These are phyloP conservation scores for Hymenoscyphus salicellus DNA, from an alignment of 2,329 filamentous ascomycete genomes.

Conservation along the genomic window DNA sequence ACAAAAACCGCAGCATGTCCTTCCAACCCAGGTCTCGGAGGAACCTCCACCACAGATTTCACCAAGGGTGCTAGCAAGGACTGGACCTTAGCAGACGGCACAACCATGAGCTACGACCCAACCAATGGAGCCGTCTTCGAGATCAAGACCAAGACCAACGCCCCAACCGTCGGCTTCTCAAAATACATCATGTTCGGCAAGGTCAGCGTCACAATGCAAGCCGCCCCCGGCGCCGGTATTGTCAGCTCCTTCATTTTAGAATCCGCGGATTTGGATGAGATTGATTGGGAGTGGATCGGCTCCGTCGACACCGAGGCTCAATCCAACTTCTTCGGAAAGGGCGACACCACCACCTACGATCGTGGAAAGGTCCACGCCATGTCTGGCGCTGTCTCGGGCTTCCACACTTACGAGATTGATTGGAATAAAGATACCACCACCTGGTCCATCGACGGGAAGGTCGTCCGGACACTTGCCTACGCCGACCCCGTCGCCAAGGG, in stretches of 20 bases:
- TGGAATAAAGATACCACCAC: conserved; percentile 59
- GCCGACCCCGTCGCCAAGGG: conserved; percentile 45
- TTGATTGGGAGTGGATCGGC: conserved; percentile 48
- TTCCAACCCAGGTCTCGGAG: conserved; percentile 43
- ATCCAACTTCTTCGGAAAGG: conserved; percentile 55
- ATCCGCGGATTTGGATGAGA: conserved; percentile 51
- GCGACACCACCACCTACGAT: conserved; percentile 51
- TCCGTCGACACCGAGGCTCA: conserved; percentile 38
- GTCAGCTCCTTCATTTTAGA: conserved; percentile 50
- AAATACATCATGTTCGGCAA: conserved; percentile 55
- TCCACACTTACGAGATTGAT: conserved; percentile 65
- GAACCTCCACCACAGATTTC: conserved; percentile 43
- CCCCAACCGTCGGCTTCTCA: conserved; percentile 44
- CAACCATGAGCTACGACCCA: conserved; percentile 39
- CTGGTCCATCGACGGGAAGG: conserved; percentile 56
- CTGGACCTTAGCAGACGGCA: conserved; percentile 55
- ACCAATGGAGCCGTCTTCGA: conserved; percentile 48
- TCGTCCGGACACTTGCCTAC: conserved; percentile 47
- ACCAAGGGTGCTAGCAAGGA: conserved; percentile 43
- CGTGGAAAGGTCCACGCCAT: conserved; percentile 42
- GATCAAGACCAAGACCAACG: conserved; percentile 46
- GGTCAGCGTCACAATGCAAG: conserved; percentile 46
- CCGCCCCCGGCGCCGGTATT: conserved; percentile 48
- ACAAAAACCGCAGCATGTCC: conserved; percentile 37
- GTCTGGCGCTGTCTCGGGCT: conserved; percentile 36